Base-by-base conservation (phyloP, 2,329 filamentous ascomycete genomes). In the Pseudopithomyces maydicus region DNA sequence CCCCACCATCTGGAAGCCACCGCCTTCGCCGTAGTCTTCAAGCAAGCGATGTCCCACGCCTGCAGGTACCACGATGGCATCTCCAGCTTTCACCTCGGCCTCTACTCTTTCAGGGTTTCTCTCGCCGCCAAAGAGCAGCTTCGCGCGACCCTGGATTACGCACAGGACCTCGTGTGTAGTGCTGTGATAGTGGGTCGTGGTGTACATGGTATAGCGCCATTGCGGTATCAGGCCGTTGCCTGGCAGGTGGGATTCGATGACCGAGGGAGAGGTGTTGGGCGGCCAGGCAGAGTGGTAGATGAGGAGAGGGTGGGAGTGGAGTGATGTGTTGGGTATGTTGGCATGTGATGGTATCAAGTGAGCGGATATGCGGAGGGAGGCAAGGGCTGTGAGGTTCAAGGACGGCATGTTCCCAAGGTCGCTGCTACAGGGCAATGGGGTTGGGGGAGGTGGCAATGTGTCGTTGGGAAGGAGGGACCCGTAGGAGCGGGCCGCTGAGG, bases 141-240 rank as follows among this genome's bases (percentile, higher is more conserved):
- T 80, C 1, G 88, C 87, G 35, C 75, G 78, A 0, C 88, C 87
- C 6, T 75, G 74, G 39, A 81, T 79, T 51, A 90, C 81, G 62
- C 80, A 84, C 3, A 91, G 80, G 1, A 90, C 83, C 75, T 90
- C 87, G 69, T 90, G 87, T 0, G 84, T 82, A 0, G 82, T 89
- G 63, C 80, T 85, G 74, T 90, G 88, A 70, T 88, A 90, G 73
- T 90, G 88, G 1, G 82, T 85, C 5, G 80, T 82, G 39, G 69
- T 73, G 70, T 88, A 90, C 87, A 90, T 90, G 11, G 84, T 85
- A 72, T 86, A 89, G 23, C 84, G 79, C 88, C 87, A 90, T 67
- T 88, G 85, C 0, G 88, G 87, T 1, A 66, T 68, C 33, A 85
- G 83, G 7, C 80, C 82, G 15, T 85, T 70, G 3, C 71, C 66